Conservation (phyloP, 768 basidiomycete species). For the Leucocoprinus sp. region DNA sequence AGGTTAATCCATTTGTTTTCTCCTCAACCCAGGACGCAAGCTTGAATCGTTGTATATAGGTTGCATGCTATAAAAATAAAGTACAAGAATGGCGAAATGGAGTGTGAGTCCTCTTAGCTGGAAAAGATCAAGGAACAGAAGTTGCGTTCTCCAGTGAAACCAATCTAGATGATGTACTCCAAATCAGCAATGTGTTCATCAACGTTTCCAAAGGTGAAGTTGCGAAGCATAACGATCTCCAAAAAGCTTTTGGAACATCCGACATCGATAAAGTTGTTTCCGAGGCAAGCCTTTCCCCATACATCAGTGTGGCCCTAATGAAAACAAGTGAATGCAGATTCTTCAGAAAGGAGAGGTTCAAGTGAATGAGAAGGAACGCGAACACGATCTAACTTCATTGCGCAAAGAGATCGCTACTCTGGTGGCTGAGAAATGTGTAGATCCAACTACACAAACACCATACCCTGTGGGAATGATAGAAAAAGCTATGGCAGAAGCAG, state of each 20-base stretch:
- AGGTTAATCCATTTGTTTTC: constrained; percentile 41
- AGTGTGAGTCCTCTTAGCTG: constrained; percentile 44
- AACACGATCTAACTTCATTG: constrained; percentile 77
- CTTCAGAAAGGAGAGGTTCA: constrained; percentile 94
- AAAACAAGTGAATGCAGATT: constrained; percentile 43
- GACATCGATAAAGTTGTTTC: constrained; percentile 66
- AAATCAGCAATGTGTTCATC: constrained; percentile 91
- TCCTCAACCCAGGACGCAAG: not conserved
- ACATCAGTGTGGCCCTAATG: not conserved
- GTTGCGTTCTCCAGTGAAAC: constrained; percentile 54
- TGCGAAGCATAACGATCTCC: constrained; percentile 81
- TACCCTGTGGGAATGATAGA: constrained; percentile 96
- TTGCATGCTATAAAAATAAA: constrained; percentile 99
- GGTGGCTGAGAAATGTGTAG: constrained; percentile 93
- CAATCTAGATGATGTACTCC: constrained; percentile 89
- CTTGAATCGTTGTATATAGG: constrained; percentile 29
- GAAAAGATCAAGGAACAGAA: not conserved
- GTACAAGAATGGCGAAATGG: constrained; percentile 95
- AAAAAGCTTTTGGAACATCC: constrained; percentile 83
- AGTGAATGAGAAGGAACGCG: constrained; percentile 93
- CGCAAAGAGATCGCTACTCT: constrained; percentile 88
- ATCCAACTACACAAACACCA: constrained; percentile 81
- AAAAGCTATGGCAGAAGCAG: constrained; percentile 94
- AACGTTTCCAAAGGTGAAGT: constrained; percentile 97
- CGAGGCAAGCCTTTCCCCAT: constrained; percentile 44